Base-by-base conservation (phyloP, 163 green algal genomes). In the Volvox carteri region DNA sequence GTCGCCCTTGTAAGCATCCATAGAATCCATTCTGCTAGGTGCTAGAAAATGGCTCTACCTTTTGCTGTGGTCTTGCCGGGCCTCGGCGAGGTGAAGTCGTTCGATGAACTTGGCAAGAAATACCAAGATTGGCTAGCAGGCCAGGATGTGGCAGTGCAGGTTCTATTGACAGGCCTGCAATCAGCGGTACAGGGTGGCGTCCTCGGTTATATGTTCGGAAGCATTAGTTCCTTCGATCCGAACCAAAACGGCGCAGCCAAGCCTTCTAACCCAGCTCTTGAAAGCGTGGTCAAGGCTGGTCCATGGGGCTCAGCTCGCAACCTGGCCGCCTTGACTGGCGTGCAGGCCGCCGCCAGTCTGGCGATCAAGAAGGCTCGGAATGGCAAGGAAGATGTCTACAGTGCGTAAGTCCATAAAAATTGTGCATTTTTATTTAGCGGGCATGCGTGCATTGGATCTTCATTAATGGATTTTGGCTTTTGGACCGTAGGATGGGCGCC, bases 321-420 rank as follows among this genome's bases (percentile, higher is more conserved):
- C 83, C 97, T 99, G 91, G 98, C 95, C 5, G 96, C 98, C 41
- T 97, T 99, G 81, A 99, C 96, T 25, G 98, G 97, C 39, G 95
- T 99, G 1, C 98, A 99, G 86, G 92, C 95, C 33, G 97, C 86
- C 41, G 86, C 99, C 30, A 93, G 86, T 8, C 52, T 94, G 21
- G 94, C 95, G 52, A 95, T 98, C 89, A 98, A 98, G 90, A 96
- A 96, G 76, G 86, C 91, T 23, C 90, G 97, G 30, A 93, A 93
- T 4, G 94, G 94, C 52, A 96, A 96, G 85, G 97, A 99, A 44
- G 97, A 99, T 83, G 93, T 98, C 2, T 95, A 97, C 87, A 95
- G 90, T 74, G 92, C 90, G 96, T 98, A 70, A 95, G 96, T 94
- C 21, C 42, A 46, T 75, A 11, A 19, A 35, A 58, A 23, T 58